These are phyloP conservation scores for Botrytis aclada DNA, from an alignment of 2,329 filamentous ascomycete species.

Conservation along the genomic window DNA sequence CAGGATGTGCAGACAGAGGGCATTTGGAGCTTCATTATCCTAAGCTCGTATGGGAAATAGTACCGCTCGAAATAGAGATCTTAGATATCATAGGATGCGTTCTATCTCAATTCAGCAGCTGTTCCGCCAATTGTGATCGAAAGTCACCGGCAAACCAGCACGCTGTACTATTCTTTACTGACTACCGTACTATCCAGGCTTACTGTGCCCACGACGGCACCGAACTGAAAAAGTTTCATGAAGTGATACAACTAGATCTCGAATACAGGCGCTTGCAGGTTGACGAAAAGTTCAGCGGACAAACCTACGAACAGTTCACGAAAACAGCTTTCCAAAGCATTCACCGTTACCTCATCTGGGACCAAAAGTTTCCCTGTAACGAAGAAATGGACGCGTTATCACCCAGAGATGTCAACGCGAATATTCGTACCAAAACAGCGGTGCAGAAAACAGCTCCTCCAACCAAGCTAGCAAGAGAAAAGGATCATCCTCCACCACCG, in stretches of 20 bases:
- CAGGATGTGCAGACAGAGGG: slow-evolving; percentile 7
- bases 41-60: slow-evolving; percentile 9
- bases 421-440: slow-evolving; percentile 46
- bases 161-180: slow-evolving; percentile 35
- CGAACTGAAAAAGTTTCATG: slow-evolving; percentile 24
- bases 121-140: slow-evolving; percentile 26
- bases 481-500: slow-evolving; percentile 65
- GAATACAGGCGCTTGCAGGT: slow-evolving; percentile 15
- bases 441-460: slow-evolving; percentile 47
- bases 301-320: slow-evolving; percentile 27
- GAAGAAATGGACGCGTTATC: slow-evolving; percentile 62
- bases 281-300: slow-evolving; percentile 15
- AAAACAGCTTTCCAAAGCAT: slow-evolving; percentile 23
- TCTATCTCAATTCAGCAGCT: slow-evolving; percentile 26
- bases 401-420: slow-evolving; percentile 62
- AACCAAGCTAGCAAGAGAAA: slow-evolving; percentile 51
- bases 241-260: slow-evolving; percentile 19
- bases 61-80: slow-evolving; percentile 14
- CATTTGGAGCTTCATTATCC: slow-evolving; percentile 14
- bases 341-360: slow-evolving; percentile 27
- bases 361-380: slow-evolving; percentile 40
- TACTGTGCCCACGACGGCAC: slow-evolving; percentile 31
- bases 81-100: slow-evolving; percentile 26
- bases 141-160: slow-evolving; percentile 21
- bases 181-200: slow-evolving; percentile 32